phyloP scores from a whole-genome alignment of 2,329 filamentous ascomycete genomes.

The Amesomyces nigricolor region DNA sequence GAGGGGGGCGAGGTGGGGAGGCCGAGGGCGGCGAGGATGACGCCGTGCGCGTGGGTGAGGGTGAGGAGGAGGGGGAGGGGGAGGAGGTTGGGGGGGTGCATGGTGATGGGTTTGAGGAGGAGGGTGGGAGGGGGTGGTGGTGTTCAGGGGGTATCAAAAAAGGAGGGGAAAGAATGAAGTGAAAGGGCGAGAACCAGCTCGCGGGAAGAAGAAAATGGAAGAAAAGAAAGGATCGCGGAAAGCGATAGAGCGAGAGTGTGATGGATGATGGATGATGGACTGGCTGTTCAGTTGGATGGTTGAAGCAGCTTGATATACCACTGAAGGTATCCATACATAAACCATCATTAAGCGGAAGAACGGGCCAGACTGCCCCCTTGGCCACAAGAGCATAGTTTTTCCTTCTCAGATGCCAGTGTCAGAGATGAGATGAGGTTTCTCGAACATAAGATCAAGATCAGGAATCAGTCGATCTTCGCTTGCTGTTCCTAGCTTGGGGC shows the following conservation, averaged over 20 bases:
- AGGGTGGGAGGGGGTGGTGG: neutral
- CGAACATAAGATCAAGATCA: too few species aligned
- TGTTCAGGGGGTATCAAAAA: too few species aligned
- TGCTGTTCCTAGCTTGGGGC: too few species aligned
- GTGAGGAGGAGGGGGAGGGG: slow-evolving; percentile 33
- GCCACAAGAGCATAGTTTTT: neutral
- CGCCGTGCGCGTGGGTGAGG: slow-evolving; percentile 39
- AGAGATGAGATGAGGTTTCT: too few species aligned
- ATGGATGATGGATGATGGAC: too few species aligned
- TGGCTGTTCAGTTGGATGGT: too few species aligned
- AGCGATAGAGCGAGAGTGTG: neutral
- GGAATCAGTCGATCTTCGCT: too few species aligned
- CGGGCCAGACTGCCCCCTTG: too few species aligned
- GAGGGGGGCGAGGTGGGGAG: slow-evolving; percentile 41
- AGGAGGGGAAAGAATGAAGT: too few species aligned
- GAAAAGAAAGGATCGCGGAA: neutral
- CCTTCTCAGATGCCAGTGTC: neutral
- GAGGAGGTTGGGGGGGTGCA: slow-evolving; percentile 19
- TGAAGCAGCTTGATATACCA: too few species aligned
- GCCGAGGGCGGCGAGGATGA: slow-evolving; percentile 44
- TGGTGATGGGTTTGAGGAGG: neutral
- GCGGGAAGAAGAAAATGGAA: neutral
- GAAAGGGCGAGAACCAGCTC: neutral
- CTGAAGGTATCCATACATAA: too few species aligned
- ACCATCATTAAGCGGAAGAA: too few species aligned